These are phyloP conservation scores for Wickerhamomyces subpelliculosus DNA, from an alignment of 805 yeast genomes.

Conservation along the genomic window DNA sequence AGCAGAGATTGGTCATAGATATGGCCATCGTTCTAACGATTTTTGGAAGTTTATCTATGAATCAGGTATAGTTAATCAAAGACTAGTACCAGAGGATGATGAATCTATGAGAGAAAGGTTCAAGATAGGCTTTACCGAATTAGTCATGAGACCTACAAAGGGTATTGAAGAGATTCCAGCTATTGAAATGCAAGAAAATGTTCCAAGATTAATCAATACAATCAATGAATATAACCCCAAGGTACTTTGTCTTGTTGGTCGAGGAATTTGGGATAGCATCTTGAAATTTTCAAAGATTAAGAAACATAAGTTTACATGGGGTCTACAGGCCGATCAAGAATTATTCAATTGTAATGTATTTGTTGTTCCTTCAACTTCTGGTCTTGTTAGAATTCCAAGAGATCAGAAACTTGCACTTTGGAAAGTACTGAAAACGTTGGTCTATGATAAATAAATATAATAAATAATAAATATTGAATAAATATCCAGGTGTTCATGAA, in stretches of 20 bases:
- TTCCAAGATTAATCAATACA: constrained; percentile 42
- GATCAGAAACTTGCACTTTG: constrained; percentile 42
- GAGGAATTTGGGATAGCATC: constrained; percentile 66
- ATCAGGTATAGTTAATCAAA: constrained; percentile 34
- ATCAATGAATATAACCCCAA: constrained; percentile 32
- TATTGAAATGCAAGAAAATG: constrained; percentile 48
- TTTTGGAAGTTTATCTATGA: constrained; percentile 63
- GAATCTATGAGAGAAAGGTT: constrained; percentile 29
- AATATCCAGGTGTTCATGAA: background rate
- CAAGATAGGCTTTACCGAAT: constrained; percentile 63
- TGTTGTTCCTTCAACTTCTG: constrained; percentile 71
- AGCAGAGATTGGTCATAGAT: constrained; percentile 55
- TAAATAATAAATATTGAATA: constrained; percentile 2
- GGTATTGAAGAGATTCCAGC: constrained; percentile 46
- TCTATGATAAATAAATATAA: constrained; percentile 1
- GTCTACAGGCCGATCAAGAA: constrained; percentile 27
- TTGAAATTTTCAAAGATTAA: constrained; percentile 28
- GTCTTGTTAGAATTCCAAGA: constrained; percentile 50
- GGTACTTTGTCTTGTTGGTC: constrained; percentile 56
- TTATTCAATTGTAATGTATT: constrained; percentile 27
- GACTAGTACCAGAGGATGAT: constrained; percentile 31
- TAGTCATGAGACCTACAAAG: constrained; percentile 57
- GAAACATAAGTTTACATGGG: constrained; percentile 43
- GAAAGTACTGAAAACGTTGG: constrained; percentile 28
- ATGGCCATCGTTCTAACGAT: constrained; percentile 61